These are phyloP conservation scores for Sungouiozyma ichnusensis DNA, from an alignment of 805 yeast genomes.

Conservation along the genomic window DNA sequence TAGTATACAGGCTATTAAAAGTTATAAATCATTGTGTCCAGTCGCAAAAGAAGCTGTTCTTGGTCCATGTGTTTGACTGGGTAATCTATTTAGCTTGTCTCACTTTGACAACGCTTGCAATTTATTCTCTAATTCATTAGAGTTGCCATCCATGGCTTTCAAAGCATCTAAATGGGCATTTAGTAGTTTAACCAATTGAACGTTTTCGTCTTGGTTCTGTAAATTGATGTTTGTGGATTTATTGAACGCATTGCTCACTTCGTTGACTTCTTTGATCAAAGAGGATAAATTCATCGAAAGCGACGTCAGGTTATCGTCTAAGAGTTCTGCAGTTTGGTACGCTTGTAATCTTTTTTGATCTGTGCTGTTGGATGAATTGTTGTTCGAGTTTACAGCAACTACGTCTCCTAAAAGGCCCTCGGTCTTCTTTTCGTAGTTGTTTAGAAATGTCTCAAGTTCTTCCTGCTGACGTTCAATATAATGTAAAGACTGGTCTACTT, in stretches of 20 bases:
- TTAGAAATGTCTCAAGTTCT: slow-evolving; percentile 73
- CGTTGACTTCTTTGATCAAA: slow-evolving; percentile 71
- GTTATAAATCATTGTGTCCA: background rate
- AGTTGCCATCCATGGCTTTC: slow-evolving; percentile 73
- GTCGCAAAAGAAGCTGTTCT: no score
- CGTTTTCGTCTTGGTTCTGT: slow-evolving; percentile 31
- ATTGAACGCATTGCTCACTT: slow-evolving; percentile 70
- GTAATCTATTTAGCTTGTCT: no score
- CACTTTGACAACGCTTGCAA: slow-evolving; percentile 31
- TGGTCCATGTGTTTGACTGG: no score
- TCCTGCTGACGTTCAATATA: slow-evolving; percentile 89
- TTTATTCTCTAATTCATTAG: slow-evolving; percentile 57
- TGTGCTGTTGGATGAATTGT: slow-evolving; percentile 26
- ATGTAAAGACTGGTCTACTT: slow-evolving; percentile 75
- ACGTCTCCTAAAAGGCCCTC: slow-evolving; percentile 30
- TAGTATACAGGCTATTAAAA: background rate
- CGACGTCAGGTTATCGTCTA: slow-evolving; percentile 70
- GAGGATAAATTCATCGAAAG: slow-evolving; percentile 69
- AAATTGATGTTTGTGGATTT: slow-evolving; percentile 37
- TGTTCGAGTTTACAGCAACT: slow-evolving; percentile 23
- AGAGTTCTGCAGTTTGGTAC: slow-evolving; percentile 72
- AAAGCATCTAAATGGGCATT: slow-evolving; percentile 85
- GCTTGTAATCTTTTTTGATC: slow-evolving; percentile 88
- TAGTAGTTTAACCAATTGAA: slow-evolving; percentile 68
- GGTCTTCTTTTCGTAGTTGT: slow-evolving; percentile 56